Percentiles rank a stretch among this genome's conserved stretches.
Conservation (phyloP, 208 protist species). For the Wallacemonas rigidus region DNA sequence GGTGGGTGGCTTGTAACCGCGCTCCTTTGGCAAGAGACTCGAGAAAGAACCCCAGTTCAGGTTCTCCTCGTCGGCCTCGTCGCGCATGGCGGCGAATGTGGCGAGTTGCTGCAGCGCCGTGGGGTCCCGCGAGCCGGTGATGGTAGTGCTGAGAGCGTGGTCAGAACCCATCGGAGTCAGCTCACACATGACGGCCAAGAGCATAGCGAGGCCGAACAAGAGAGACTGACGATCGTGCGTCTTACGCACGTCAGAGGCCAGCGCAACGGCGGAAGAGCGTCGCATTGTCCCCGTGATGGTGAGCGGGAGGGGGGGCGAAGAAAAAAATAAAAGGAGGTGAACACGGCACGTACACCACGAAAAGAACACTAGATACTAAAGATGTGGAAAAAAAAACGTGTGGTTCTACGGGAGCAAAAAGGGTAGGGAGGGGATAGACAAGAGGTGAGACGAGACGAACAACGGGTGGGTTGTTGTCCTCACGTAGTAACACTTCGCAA, state of each 20-base stretch:
- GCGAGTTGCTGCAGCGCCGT: slow-evolving; percentile 67
- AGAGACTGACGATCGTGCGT: slow-evolving; percentile 19
- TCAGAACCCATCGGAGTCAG: slow-evolving; percentile 22
- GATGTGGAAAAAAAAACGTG: slow-evolving; percentile 9
- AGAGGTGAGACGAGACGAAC: neutral
- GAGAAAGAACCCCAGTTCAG: slow-evolving; percentile 60
- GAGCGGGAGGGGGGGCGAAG: slow-evolving; percentile 14
- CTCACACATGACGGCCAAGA: slow-evolving; percentile 39
- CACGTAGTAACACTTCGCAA: no score
- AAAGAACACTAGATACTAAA: neutral
- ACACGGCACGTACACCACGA: no score
- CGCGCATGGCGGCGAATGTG: slow-evolving; percentile 62
- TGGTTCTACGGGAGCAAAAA: slow-evolving; percentile 1
- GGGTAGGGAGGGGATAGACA: neutral
- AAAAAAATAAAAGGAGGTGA: slow-evolving; percentile 13
- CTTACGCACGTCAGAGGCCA: neutral
- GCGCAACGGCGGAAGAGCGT: neutral
- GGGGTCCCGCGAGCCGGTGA: slow-evolving; percentile 41
- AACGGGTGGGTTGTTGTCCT: neutral
- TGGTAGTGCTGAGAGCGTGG: slow-evolving; percentile 52
- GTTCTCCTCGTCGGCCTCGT: slow-evolving; percentile 68
- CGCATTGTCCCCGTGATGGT: neutral
- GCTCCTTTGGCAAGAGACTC: slow-evolving; percentile 8
- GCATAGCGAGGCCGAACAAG: slow-evolving; percentile 37
- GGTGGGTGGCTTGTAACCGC: slow-evolving; percentile 12